phyloP scores from a whole-genome alignment of 202 grass and related monocot species.

The Setaria viridis region DNA sequence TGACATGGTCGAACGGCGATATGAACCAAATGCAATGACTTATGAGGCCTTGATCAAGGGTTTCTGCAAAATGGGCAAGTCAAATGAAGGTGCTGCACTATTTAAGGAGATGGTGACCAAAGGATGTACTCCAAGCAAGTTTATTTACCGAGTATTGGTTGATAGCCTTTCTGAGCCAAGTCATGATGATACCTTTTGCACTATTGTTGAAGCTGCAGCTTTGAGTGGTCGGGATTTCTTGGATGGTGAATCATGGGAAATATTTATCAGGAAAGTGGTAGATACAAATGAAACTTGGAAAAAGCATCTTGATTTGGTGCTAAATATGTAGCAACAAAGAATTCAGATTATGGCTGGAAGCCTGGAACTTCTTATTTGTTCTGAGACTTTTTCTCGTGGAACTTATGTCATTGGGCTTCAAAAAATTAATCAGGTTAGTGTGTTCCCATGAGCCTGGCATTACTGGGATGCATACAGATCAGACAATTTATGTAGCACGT shows the following conservation, averaged over 20 bases:
- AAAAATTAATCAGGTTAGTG: slow-evolving; percentile 9
- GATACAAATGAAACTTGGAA: slow-evolving; percentile 35
- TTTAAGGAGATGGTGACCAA: slow-evolving; percentile 72
- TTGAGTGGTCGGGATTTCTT: slow-evolving; percentile 33
- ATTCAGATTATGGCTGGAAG: slow-evolving; percentile 2
- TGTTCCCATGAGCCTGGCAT: not conserved
- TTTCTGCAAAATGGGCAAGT: slow-evolving; percentile 70
- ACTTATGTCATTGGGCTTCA: not conserved
- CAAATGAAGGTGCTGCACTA: slow-evolving; percentile 56
- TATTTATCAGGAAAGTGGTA: slow-evolving; percentile 61
- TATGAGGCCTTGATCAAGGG: slow-evolving; percentile 77
- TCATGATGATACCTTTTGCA: slow-evolving; percentile 41
- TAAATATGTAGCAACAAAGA: slow-evolving; percentile 42
- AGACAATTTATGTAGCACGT: not conserved
- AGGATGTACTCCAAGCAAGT: slow-evolving; percentile 55
- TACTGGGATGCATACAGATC: not conserved
- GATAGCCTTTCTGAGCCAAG: slow-evolving; percentile 50
- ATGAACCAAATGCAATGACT: slow-evolving; percentile 62
- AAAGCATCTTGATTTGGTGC: slow-evolving; percentile 40
- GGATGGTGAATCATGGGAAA: slow-evolving; percentile 56
- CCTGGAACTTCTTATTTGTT: not conserved
- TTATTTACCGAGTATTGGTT: slow-evolving; percentile 45
- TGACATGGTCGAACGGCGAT: slow-evolving; percentile 72
- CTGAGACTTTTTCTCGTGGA: not conserved
- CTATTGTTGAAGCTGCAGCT: slow-evolving; percentile 50